Percentiles rank a stretch among this genome's conserved stretches.
phyloP scores from a whole-genome alignment of 202 grass and related monocot genomes.

The Saccharum hybrid region DNA sequence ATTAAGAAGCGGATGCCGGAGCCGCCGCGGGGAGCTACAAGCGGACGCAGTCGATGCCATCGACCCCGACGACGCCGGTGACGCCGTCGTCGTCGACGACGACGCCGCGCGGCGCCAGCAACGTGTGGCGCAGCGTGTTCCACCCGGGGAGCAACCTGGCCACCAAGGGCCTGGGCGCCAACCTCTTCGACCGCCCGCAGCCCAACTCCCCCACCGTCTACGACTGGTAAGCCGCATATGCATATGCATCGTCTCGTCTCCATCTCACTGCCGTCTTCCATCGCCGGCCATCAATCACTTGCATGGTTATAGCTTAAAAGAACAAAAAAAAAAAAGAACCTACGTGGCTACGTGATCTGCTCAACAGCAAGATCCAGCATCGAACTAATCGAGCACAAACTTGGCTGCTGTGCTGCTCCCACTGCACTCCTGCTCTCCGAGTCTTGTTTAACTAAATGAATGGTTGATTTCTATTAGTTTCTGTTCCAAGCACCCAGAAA shows the following conservation, averaged over 20 bases:
- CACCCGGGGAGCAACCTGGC: conserved; percentile 91
- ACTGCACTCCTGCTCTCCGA: no score
- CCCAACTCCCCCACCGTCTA: conserved; percentile 91
- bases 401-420: no score
- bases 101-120: conserved; percentile 44
- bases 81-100: conserved; percentile 47
- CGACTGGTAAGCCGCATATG: conserved; percentile 52
- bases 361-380: background rate
- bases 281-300: no score
- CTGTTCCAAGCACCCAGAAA: background rate
- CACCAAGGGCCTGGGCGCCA: conserved; percentile 66
- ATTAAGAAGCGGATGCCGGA: conserved; percentile 35
- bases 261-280: no score
- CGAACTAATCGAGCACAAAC: no score
- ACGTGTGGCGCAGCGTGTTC: conserved; percentile 98
- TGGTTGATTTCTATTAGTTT: background rate
- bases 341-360: no score
- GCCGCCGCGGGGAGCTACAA: conserved; percentile 49
- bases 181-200: conserved; percentile 84
- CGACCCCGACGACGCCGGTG: conserved; percentile 69
- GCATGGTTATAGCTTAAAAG: no score
- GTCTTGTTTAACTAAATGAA: no score
- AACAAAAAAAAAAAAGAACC: no score
- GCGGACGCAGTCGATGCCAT: conserved; percentile 54
- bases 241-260: no score